These are phyloP conservation scores for Candida endomychidarum DNA, from an alignment of 805 yeast species.

Conservation along the genomic window DNA sequence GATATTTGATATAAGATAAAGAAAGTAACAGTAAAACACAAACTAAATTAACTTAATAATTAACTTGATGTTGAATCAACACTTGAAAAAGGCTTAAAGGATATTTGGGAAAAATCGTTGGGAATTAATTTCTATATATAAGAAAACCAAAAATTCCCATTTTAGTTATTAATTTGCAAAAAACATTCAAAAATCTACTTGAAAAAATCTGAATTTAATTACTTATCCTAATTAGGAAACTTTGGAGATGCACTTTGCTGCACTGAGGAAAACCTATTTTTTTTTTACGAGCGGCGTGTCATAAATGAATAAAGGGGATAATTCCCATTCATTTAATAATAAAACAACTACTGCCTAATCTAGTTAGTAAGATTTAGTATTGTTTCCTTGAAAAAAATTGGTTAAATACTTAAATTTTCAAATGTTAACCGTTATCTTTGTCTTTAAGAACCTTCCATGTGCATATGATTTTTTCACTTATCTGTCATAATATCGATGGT, in stretches of 20 bases:
- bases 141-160: slow-evolving; percentile 7
- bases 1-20: not conserved
- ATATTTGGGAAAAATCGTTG: slow-evolving; percentile 5
- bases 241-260: slow-evolving; percentile 9
- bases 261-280: slow-evolving; percentile 3
- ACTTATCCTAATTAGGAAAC: slow-evolving; percentile 14
- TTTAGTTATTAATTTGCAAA: slow-evolving; percentile 1
- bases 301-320: not conserved
- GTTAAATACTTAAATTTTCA: too few relatives aligned
- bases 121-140: slow-evolving; percentile 8
- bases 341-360: not conserved
- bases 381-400: too few relatives aligned
- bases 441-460: too few relatives aligned
- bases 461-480: too few relatives aligned
- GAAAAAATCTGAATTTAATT: slow-evolving; percentile 5
- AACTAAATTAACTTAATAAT: slow-evolving; percentile 2
- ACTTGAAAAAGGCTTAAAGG: slow-evolving; percentile 4
- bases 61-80: slow-evolving; percentile 4
- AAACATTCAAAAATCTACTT: slow-evolving; percentile 1
- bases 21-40: not conserved
- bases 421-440: too few relatives aligned
- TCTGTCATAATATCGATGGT: too few relatives aligned
- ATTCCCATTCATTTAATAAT: too few relatives aligned
- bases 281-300: slow-evolving; percentile 3
- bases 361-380: not conserved